Percentiles rank a stretch among this genome's conserved stretches.
phyloP scores from a whole-genome alignment of 805 yeast genomes.

The Huiozyma sinensis region DNA sequence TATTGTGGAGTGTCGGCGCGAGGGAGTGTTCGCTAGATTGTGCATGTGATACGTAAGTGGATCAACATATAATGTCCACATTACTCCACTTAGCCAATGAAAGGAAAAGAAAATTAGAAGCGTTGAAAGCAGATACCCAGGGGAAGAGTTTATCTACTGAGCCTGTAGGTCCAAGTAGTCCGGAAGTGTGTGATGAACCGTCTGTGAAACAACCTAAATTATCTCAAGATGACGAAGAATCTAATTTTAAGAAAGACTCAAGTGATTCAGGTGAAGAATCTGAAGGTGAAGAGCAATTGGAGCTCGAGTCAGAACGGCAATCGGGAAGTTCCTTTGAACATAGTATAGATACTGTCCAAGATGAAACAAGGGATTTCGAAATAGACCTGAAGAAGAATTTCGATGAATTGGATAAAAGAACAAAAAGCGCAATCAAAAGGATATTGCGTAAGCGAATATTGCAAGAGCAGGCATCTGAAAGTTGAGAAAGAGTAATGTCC shows the following conservation, averaged over 20 bases:
- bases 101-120: conserved; percentile 6
- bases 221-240: neutral
- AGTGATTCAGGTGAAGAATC: neutral
- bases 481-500: too few relatives aligned
- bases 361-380: conserved; percentile 29
- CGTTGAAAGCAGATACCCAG: neutral
- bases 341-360: neutral
- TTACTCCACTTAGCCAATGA: conserved; percentile 4
- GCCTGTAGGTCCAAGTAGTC: too few relatives aligned
- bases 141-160: neutral
- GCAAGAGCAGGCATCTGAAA: too few relatives aligned
- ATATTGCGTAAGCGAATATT: conserved; percentile 30
- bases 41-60: too few relatives aligned
- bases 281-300: neutral
- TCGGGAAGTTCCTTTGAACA: neutral
- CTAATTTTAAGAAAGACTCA: too few relatives aligned
- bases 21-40: too few relatives aligned
- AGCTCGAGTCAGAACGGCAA: neutral
- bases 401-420: conserved; percentile 30
- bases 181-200: too few relatives aligned
- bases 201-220: neutral
- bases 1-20: too few relatives aligned
- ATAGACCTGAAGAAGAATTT: conserved; percentile 31
- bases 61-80: neutral
- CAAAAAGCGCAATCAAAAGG: conserved; percentile 33